phyloP scores from a whole-genome alignment of 2,329 filamentous ascomycete genomes.

The Emericellopsis cladophorae region DNA sequence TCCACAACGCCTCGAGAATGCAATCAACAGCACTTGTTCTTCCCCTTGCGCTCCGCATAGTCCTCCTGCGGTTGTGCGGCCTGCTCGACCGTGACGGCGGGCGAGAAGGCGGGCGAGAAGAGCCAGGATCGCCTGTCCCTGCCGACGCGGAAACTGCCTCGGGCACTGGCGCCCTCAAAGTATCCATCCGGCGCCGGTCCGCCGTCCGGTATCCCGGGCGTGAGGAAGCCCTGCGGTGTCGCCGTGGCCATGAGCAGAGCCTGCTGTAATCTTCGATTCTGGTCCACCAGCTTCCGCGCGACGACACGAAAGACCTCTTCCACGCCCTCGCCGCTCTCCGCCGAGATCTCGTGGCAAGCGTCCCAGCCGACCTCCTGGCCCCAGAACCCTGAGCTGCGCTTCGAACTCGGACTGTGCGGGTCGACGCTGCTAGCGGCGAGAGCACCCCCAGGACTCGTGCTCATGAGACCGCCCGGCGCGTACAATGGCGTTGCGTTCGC shows the following conservation, averaged over 20 bases:
- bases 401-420: conserved; percentile 47
- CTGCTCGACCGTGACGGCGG: conserved; percentile 34
- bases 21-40: conserved; percentile 12
- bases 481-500: conserved; percentile 24
- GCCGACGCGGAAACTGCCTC: conserved; percentile 43
- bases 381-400: conserved; percentile 70
- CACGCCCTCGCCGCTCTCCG: conserved; percentile 87
- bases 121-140: conserved; percentile 47
- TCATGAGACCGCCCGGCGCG: conserved; percentile 12
- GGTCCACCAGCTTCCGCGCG: conserved; percentile 48
- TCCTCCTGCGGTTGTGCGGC: conserved; percentile 15
- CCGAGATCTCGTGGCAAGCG: conserved; percentile 92
- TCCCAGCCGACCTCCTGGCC: conserved; percentile 91
- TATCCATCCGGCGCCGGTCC: conserved; percentile 21
- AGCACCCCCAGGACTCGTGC: conserved; percentile 5
- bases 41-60: conserved; percentile 6
- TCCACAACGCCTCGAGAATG: too few species aligned
- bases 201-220: background rate
- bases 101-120: conserved; percentile 40
- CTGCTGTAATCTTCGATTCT: conserved; percentile 51
- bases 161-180: conserved; percentile 34
- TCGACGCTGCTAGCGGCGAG: conserved; percentile 21
- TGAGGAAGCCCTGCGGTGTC: conserved; percentile 29
- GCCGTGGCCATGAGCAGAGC: conserved; percentile 42
- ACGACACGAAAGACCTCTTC: conserved; percentile 84